phyloP scores from a whole-genome alignment of 805 yeast species.

The Citeromyces nyonsensis region DNA sequence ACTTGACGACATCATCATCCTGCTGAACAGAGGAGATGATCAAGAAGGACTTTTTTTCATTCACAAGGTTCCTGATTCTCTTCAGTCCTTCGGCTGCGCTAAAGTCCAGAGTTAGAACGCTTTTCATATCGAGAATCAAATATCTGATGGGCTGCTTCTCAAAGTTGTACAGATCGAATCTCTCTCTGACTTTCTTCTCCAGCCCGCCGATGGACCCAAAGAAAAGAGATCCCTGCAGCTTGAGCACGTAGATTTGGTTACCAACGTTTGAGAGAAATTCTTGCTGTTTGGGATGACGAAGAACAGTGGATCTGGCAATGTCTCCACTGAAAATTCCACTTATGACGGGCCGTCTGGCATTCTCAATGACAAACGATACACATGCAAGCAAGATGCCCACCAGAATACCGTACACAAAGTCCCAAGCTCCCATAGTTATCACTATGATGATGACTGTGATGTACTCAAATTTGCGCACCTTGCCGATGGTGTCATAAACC shows the following conservation, averaged over 20 bases:
- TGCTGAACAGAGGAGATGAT: conserved; percentile 61
- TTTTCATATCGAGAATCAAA: conserved; percentile 71
- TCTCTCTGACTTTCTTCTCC: conserved; percentile 54
- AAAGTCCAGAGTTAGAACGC: conserved; percentile 73
- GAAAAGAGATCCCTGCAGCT: conserved; percentile 77
- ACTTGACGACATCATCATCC: conserved; percentile 48
- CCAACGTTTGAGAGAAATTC: conserved; percentile 78
- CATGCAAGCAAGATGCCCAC: conserved; percentile 88
- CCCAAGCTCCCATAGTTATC: conserved; percentile 90
- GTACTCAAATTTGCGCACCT: conserved; percentile 65
- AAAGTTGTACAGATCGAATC: conserved; percentile 42
- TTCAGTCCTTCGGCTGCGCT: conserved; percentile 94
- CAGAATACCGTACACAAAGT: conserved; percentile 84
- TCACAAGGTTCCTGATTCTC: conserved; percentile 65
- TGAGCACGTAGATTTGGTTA: conserved; percentile 76
- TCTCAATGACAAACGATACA: conserved; percentile 86
- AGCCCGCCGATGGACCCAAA: conserved; percentile 93
- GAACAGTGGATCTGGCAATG: conserved; percentile 82
- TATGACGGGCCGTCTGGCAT: conserved; percentile 72
- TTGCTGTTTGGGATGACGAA: conserved; percentile 81
- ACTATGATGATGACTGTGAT: conserved; percentile 74
- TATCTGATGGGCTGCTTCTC: conserved; percentile 54
- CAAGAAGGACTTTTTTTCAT: conserved; percentile 52
- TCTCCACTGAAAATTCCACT: conserved; percentile 75
- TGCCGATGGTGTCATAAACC: conserved; percentile 68